Conservation (phyloP, 495 filamentous ascomycete species). For the Letharia columbiana region DNA sequence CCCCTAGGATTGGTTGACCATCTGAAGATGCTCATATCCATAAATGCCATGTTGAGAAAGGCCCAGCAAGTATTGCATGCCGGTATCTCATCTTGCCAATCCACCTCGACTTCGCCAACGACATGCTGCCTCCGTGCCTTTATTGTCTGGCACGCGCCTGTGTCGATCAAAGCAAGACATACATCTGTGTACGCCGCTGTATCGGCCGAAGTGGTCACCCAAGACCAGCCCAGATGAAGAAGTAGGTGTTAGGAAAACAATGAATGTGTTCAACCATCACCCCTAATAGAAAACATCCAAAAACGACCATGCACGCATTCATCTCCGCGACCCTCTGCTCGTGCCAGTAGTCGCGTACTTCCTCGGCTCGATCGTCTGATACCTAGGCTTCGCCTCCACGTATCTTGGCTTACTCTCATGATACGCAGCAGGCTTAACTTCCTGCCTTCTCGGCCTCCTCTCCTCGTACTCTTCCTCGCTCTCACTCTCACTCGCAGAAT, state of each 20-base stretch:
- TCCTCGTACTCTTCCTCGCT: conserved; percentile 37
- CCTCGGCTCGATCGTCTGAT: conserved; percentile 18
- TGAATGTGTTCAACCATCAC: conserved; percentile 21
- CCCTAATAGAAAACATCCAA: background rate
- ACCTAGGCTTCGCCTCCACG: conserved; percentile 14
- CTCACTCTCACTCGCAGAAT: conserved; percentile 50
- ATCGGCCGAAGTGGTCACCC: conserved; percentile 16
- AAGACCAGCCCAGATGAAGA: conserved; percentile 23
- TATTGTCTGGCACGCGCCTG: background rate
- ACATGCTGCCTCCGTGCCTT: conserved; percentile 10
- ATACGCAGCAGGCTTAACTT: background rate
- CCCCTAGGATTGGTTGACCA: conserved; percentile 15
- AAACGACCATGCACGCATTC: conserved; percentile 4
- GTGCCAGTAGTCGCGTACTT: conserved; percentile 3
- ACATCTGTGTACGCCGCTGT: conserved; percentile 11
- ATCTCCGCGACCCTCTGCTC: conserved; percentile 15
- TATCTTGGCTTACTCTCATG: conserved; percentile 2
- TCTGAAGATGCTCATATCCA: conserved; percentile 16
- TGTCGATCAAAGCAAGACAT: conserved; percentile 12
- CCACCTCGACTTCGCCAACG: conserved; percentile 22
- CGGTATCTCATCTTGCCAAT: conserved; percentile 19
- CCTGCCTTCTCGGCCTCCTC: conserved; percentile 1
- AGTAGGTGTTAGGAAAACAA: conserved; percentile 11
- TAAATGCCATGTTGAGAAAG: conserved; percentile 14
- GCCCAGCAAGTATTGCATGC: conserved; percentile 17